Base-by-base conservation (phyloP, 169 alveolate genomes). In the Plasmodium malariae region DNA sequence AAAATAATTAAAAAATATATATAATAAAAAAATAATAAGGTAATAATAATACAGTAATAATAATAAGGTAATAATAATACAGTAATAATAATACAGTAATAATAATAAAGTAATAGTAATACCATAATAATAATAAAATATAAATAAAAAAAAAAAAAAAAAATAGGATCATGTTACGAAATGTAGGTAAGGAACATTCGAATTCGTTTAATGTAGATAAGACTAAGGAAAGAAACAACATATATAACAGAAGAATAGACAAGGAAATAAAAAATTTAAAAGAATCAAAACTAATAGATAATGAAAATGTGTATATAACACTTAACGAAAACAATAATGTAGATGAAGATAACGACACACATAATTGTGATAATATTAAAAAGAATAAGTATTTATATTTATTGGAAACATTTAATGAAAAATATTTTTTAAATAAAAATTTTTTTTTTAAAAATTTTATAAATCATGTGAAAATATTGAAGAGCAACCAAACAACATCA, bases 211-310 rank as follows among this genome's bases (percentile, higher is more conserved):
- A 73, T 19, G 91, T 67, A 14, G 70, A 62, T 9, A 49, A 40
- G 43, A 59, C n/a, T 12, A 83, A 32, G 54, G 83, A 83, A 28
- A 83, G 51, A 43, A 68, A 30, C 19, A 51, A 59, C 5, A 83
- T 83, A 48, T 83, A 26, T 37, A 83, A 83, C 60, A 83, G 28
- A 83, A 70, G 91, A 68, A 65, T 83, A 67, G 70, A 83, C 26
- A 83, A 68, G 57, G 91, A 83, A 51, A 83, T 83, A 65, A 51
- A 65, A 68, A 83, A 68, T 26, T 67, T 83, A 54, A 65, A 83
- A 32, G 85, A 83, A 26, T 83, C 91, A 14, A 83, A 83, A 5
- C 32, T 83, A 11, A 26, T 68, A 12, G 57, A 83, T 28, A 45
- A 40, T 17, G 55, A 28, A 0, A 68, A 83, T 67, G 71, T 83